Evolutionary conservation across 2,329 filamentous ascomycete species (phyloP), one percentile per base, ranked within the genome.

Genomic region (Madurella mycetomatis): DNA sequence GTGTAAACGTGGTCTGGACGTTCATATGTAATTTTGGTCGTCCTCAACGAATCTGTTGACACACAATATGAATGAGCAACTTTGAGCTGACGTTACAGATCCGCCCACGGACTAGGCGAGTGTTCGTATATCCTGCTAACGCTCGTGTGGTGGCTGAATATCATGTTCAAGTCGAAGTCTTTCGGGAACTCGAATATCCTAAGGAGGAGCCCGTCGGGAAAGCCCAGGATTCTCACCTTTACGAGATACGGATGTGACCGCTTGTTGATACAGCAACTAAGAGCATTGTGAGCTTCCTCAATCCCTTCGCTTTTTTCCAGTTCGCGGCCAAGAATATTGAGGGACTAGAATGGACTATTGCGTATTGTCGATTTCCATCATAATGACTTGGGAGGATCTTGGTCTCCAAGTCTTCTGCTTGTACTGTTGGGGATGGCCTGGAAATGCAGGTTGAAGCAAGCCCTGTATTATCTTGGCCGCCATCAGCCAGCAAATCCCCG

Each of bases 191-290:
- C 40, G 16, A 58, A 55, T 5, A 58, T 48, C 7, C 30, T 12
- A 9, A 55, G 45, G 18, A 58, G 55, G 34, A 58, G 17, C 49
- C 55, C 55, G 49, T 58, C 39, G 9, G 52, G 55, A 9, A 58
- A 31, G 37, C 50, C 49, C 8, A 53, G 19, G 13, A 57, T 39
- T 32, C 2, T 46, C 32, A 57, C 12, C 2, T 44, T 42, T 43
- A 51, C 15, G 40, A 54, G 34, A 16, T 37, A 44, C 39, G 47
- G 51, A 18, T 47, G 55, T 15, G 54, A 56, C 16, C 47, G 18
- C 16, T 25, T n/a, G 18, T 56, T 47, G 34, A 47, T 42, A 13
- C 16, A 16, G 41, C 16, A 15, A 16, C 46, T 41, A 16, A 44
- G 32, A 43, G 30, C 30, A n/a, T n/a, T n/a, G n/a, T n/a, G n/a